Evolutionary conservation across 768 basidiomycete genomes (phyloP).

Genomic region (Pholiota conissans): DNA sequence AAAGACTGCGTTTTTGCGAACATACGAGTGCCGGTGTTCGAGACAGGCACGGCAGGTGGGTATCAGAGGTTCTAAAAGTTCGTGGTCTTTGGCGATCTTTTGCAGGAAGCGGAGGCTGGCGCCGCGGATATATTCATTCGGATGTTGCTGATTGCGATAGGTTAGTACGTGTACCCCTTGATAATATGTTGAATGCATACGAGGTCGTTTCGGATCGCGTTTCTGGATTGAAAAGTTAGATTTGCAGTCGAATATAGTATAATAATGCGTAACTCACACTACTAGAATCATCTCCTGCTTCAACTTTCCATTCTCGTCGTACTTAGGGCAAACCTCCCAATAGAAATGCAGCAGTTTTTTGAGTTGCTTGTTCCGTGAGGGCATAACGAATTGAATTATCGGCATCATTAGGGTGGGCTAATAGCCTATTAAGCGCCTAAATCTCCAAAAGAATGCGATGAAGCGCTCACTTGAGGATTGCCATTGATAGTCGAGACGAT

Average conservation of each 20-base stretch:
- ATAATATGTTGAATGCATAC: constrained; percentile 42
- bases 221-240: constrained; percentile 45
- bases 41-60: constrained; percentile 92
- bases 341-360: constrained; percentile 97
- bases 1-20: constrained; percentile 98
- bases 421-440: constrained; percentile 3
- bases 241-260: neutral
- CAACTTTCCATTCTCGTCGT: constrained; percentile 94
- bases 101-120: constrained; percentile 96
- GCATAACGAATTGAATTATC: constrained; percentile 97
- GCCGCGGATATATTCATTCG: constrained; percentile 98
- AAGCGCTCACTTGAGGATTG: constrained; percentile 73
- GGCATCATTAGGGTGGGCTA: constrained; percentile 96
- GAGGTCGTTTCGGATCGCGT: constrained; percentile 96
- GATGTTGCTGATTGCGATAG: constrained; percentile 75
- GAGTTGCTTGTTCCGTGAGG: constrained; percentile 90
- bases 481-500: constrained; percentile 94
- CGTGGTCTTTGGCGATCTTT: constrained; percentile 90
- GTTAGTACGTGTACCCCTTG: constrained; percentile 8
- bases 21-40: constrained; percentile 97
- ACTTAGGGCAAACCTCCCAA: constrained; percentile 98
- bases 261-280: constrained; percentile 61
- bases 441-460: neutral
- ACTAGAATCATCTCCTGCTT: constrained; percentile 99
- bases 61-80: constrained; percentile 93